phyloP scores from a whole-genome alignment of 2,329 filamentous ascomycete genomes.

The Exophiala phaeomuriformis region DNA sequence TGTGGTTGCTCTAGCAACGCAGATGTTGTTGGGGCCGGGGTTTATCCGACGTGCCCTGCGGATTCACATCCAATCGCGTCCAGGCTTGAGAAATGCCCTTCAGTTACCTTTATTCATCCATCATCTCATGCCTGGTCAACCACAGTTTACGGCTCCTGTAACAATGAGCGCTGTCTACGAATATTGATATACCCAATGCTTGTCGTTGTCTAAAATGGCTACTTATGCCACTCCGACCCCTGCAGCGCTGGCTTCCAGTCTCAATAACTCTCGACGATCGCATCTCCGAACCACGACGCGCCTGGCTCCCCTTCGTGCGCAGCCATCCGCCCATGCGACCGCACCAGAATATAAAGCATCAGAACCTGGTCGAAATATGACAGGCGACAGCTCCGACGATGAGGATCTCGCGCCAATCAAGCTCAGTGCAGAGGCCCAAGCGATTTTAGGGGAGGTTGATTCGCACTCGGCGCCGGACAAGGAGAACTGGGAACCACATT shows the following conservation, averaged over 20 bases:
- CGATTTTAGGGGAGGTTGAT: conserved; percentile 58
- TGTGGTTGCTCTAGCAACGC: conserved; percentile 10
- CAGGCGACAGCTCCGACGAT: conserved; percentile 87
- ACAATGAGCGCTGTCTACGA: conserved; percentile 10
- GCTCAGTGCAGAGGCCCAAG: conserved; percentile 86
- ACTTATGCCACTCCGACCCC: conserved; percentile 34
- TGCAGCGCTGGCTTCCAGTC: conserved; percentile 33
- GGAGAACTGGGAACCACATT: conserved; percentile 18
- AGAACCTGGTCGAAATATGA: conserved; percentile 9
- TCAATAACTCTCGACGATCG: conserved; percentile 32
- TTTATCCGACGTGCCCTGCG: conserved; percentile 1
- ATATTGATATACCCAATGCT: conserved; percentile 17
- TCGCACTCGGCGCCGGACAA: conserved; percentile 42
- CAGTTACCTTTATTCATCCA: background rate
- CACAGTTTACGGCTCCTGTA: background rate
- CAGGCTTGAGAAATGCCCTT: background rate
- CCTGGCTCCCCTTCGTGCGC: conserved; percentile 6
- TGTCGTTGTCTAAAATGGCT: conserved; percentile 24
- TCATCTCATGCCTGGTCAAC: background rate
- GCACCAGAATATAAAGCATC: background rate
- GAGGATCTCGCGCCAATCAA: conserved; percentile 88
- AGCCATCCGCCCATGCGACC: conserved; percentile 1
- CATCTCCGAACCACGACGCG: conserved; percentile 31
- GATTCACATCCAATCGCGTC: background rate
- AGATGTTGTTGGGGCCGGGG: conserved; percentile 1